Base-by-base conservation (phyloP, 2,329 filamentous ascomycete species). In the Fusarium nanum region DNA sequence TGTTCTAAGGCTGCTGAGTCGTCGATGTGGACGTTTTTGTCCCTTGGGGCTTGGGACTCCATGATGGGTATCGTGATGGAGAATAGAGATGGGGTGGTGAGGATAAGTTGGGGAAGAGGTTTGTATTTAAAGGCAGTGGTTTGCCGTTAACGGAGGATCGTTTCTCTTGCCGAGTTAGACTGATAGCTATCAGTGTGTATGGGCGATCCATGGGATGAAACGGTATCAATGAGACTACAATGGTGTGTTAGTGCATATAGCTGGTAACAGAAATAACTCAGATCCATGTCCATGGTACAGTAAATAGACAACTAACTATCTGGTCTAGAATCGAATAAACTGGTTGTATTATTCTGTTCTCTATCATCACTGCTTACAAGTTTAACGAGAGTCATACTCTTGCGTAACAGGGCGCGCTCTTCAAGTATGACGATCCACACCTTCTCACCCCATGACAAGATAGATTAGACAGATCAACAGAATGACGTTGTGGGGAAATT, bases 1-100 rank as follows among this genome's bases (percentile, higher is more conserved):
- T 80, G 77, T 63, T 81, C 81, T 18, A 86, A 78, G n/a, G 77
- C 78, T 8, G 76, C 79, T 5, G 80, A 79, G 67, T 83, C 81
- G 42, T 77, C 75, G 55, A 60, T 68, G 28, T 56, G 66, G 60
- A 58, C 65, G 9, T 60, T 67, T 34, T 37, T 72, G 41, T 71
- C 69, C 55, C 46, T 58, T 28, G 64, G 68, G 12, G 69, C 30
- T 52, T 74, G 57, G 32, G 56, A 64, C 25, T 75, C 73, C 73
- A 75, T 75, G 48, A 13, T 59, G 49, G 32, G 6, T 53, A 25
- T 16, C 18, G 44, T 49, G 20, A 18, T 49, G 30, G 12, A 13
- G 42, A 23, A 25, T 45, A 41, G 45, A 40, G 52, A 22, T 48
- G 22, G 27, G 7, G 23, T 40, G 32, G 44, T 32, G 44, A 48